Evolutionary conservation across 495 filamentous ascomycete species (phyloP).

Genomic region (Penicillium ucsense): DNA sequence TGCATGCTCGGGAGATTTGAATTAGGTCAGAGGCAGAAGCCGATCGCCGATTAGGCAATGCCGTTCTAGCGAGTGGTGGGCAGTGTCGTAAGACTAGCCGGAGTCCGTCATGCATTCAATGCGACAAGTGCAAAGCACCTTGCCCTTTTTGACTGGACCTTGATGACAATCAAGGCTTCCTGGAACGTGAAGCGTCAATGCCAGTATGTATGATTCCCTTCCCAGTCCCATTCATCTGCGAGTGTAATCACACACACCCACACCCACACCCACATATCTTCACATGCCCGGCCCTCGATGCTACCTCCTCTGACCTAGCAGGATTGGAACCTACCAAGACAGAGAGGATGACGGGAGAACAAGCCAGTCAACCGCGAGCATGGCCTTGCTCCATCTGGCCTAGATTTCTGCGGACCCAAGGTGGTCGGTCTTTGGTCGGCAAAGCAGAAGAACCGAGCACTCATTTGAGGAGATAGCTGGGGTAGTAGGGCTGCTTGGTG

Average conservation of each 20-base stretch:
- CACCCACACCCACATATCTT: too few relatives aligned
- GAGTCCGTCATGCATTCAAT: neutral
- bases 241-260: too few relatives aligned
- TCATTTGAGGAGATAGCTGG: constrained; percentile 24
- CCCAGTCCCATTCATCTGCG: too few relatives aligned
- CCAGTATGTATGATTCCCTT: too few relatives aligned
- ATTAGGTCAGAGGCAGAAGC: too few relatives aligned
- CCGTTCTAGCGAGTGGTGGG: neutral
- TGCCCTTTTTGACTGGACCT: neutral
- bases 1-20: too few relatives aligned
- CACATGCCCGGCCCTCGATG: too few relatives aligned
- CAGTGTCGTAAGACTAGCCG: neutral
- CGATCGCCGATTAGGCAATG: too few relatives aligned
- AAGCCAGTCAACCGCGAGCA: neutral
- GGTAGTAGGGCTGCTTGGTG: constrained; percentile 26
- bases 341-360: neutral
- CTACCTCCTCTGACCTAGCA: too few relatives aligned
- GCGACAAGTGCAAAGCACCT: neutral
- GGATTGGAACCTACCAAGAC: too few relatives aligned
- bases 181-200: too few relatives aligned
- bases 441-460: neutral
- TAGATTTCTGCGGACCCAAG: neutral
- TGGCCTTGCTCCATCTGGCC: neutral
- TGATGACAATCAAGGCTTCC: too few relatives aligned
- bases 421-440: neutral